phyloP scores from a whole-genome alignment of 768 basidiomycete genomes.

The Rossbeevera mucosa region DNA sequence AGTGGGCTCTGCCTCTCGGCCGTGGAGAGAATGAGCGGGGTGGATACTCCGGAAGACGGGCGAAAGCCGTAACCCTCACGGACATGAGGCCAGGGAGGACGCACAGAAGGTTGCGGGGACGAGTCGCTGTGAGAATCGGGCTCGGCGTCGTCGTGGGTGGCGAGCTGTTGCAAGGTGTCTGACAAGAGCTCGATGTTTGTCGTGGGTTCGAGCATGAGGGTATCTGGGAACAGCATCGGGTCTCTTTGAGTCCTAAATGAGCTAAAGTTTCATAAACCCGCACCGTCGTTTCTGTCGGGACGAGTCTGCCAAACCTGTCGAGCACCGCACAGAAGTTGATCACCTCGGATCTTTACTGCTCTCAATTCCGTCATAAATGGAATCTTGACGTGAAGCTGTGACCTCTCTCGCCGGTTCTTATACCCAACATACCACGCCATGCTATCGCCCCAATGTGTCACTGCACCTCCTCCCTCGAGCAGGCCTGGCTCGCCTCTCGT shows the following conservation, averaged over 20 bases:
- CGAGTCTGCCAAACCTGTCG: slow-evolving; percentile 32
- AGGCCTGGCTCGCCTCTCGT: slow-evolving; percentile 60
- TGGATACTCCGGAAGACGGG: slow-evolving; percentile 59
- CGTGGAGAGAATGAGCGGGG: no score
- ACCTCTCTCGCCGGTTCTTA: slow-evolving; percentile 23
- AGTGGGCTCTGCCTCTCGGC: slow-evolving; percentile 34
- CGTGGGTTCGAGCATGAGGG: not conserved
- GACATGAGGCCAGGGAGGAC: slow-evolving; percentile 33
- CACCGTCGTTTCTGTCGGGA: slow-evolving; percentile 27
- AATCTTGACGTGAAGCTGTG: slow-evolving; percentile 34
- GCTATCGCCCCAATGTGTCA: slow-evolving; percentile 24
- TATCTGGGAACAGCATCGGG: no score
- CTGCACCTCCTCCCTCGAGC: slow-evolving; percentile 29
- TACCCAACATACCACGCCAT: slow-evolving; percentile 18
- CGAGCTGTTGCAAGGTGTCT: slow-evolving; percentile 44
- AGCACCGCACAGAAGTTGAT: slow-evolving; percentile 23
- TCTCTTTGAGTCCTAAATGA: slow-evolving; percentile 32
- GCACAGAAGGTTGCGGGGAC: slow-evolving; percentile 14
- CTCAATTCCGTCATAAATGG: slow-evolving; percentile 14
- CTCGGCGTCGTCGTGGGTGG: slow-evolving; percentile 18
- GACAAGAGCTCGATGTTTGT: slow-evolving; percentile 44
- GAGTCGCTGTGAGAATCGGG: slow-evolving; percentile 9
- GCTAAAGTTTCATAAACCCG: slow-evolving; percentile 32
- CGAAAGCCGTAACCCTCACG: slow-evolving; percentile 84
- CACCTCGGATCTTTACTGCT: slow-evolving; percentile 31